Conservation (phyloP, 139 green algal species). For the Chlorella sorokiniana region DNA sequence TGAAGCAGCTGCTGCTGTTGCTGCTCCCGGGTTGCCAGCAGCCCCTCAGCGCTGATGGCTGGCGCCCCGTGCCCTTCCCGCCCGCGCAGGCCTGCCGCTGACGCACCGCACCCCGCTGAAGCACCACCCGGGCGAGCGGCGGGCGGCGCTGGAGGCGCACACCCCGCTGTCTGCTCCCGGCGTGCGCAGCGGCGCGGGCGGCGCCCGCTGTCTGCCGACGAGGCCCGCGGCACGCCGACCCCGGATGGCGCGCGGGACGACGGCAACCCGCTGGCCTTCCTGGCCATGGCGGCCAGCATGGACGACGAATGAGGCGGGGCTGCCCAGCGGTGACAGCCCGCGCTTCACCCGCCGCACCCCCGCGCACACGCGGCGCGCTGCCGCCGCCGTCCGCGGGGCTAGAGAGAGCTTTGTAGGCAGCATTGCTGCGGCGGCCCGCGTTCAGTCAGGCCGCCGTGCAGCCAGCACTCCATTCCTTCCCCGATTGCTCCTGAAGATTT, state of each 20-base stretch:
- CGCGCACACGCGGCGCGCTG: no score
- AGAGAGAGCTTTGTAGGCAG: no score
- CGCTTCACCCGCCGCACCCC: not conserved
- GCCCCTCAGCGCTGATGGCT: not conserved
- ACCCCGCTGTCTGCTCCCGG: constrained; percentile 30
- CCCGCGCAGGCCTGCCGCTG: not conserved
- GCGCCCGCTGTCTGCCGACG: constrained; percentile 4
- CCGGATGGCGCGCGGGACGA: not conserved
- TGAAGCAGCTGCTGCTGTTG: no score
- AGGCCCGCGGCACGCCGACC: not conserved
- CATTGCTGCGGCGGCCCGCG: no score
- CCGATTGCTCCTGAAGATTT: no score
- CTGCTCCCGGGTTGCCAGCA: no score
- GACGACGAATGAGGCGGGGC: constrained; percentile 10
- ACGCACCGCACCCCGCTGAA: constrained; percentile 31
- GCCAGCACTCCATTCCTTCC: no score
- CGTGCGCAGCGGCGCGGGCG: not conserved
- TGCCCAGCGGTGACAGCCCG: not conserved
- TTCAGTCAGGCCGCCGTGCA: no score
- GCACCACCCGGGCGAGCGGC: not conserved
- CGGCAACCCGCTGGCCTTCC: constrained; percentile 38
- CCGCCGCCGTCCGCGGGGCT: no score
- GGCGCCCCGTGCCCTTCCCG: no score
- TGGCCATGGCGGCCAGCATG: constrained; percentile 50
- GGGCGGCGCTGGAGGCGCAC: constrained; percentile 9